Percentiles rank a stretch among this genome's conserved stretches.
Evolutionary conservation across 768 basidiomycete genomes (phyloP).

Genomic region (Vishniacozyma victoriae): DNA sequence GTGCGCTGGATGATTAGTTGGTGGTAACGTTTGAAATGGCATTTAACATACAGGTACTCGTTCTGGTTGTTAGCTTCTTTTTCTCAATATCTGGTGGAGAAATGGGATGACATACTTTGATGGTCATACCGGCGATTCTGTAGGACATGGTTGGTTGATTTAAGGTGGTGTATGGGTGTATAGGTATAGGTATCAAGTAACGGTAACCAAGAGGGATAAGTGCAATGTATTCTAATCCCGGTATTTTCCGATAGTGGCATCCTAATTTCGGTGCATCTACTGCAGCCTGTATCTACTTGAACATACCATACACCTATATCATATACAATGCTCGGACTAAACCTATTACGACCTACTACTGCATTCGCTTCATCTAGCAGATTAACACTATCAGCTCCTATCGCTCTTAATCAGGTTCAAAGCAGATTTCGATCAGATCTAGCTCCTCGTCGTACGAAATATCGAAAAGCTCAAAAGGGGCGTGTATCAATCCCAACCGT

Average conservation of each 20-base stretch:
- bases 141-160: constrained; percentile 40
- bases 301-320: neutral
- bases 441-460: constrained; percentile 75
- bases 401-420: neutral
- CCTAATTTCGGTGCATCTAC: neutral
- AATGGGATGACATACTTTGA: constrained; percentile 35
- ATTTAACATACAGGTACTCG: constrained; percentile 44
- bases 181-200: neutral
- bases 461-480: constrained; percentile 82
- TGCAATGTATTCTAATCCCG: neutral
- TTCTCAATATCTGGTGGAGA: neutral
- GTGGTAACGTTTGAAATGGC: neutral
- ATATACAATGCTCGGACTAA: constrained; percentile 11
- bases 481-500: constrained; percentile 37
- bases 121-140: constrained; percentile 44
- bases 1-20: constrained; percentile 20
- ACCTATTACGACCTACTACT: constrained; percentile 17
- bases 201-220: neutral
- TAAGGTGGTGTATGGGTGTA: neutral
- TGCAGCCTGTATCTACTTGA: neutral
- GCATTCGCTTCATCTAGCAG: constrained; percentile 28
- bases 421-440: constrained; percentile 46
- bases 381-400: constrained; percentile 7
- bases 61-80: constrained; percentile 22
- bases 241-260: constrained; percentile 1